Base-by-base conservation (phyloP, 73 alveolate genomes). In the Chromera velia region DNA sequence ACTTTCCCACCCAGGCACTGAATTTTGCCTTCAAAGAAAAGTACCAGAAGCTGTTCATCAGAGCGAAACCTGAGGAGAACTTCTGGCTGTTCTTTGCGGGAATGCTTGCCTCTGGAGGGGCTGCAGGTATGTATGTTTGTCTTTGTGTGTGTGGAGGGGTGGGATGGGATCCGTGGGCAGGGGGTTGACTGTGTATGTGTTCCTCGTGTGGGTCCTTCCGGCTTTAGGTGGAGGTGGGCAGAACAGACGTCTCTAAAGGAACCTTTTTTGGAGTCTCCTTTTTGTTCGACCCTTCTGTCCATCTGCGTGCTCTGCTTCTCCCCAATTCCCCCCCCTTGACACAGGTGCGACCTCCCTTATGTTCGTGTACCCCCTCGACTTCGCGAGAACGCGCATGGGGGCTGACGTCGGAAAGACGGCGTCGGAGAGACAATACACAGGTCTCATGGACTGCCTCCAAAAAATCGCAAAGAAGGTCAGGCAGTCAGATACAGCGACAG, bases 361-460 rank as follows among this genome's bases (percentile, higher is more conserved):
- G 75, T 83, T 84, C 76, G 93, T 88, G 68, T 93, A 93, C 84
- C 97, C 98, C 27, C 88, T 94, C 45, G 99, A 93, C 79, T 91
- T 87, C 74, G 96, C 94, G 33, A 91, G 98, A 87, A 94, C 98
- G 69, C 87, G 96, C 80, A 73, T 94, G 75, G 99, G 95, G 0
- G 92, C 95, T 40, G 99, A 94, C 83, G 91, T 93, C 71, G 96
- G 96, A 27, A 83, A 40, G 55, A 13, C 55, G 55, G 33, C 72
- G 62, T 87, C 86, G 30, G 92, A 93, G 46, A 88, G 95, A 80
- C 89, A 94, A 81, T 94, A 88, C 88, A 81, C 64, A 22, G 96
- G 98, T 28, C 86, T 94, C 69, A 68, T 66, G 28, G 96, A 94
- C 81, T 91, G 96, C 84, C 46, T 91, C 62, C 32, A 49, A n/a